phyloP scores from a whole-genome alignment of 108 stramenopile genomes.

The Phaeodactylum tricornutum region DNA sequence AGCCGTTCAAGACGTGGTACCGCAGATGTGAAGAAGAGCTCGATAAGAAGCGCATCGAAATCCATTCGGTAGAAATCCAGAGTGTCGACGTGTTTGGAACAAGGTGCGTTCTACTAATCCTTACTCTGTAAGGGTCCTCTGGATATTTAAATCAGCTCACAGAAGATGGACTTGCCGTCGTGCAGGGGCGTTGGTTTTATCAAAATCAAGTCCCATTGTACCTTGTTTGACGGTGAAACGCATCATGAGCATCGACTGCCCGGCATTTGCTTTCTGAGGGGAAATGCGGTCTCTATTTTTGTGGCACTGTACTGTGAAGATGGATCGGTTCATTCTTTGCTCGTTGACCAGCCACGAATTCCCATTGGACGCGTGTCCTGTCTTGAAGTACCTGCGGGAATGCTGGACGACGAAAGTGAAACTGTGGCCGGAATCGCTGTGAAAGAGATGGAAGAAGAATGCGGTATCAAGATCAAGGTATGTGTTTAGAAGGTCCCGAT shows the following conservation, averaged over 20 bases:
- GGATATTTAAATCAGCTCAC: too few species aligned
- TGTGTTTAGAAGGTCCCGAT: too few species aligned
- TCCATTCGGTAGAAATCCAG: constrained; percentile 26
- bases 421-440: constrained; percentile 16
- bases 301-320: constrained; percentile 16
- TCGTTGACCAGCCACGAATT: constrained; percentile 33
- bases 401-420: constrained; percentile 17
- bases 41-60: constrained; percentile 3
- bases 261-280: constrained; percentile 30
- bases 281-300: constrained; percentile 21
- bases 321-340: constrained; percentile 12
- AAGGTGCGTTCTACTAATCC: background rate
- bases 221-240: background rate
- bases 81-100: constrained; percentile 28
- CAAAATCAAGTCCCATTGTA: constrained; percentile 22
- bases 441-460: constrained; percentile 26
- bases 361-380: constrained; percentile 22
- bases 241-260: constrained; percentile 8
- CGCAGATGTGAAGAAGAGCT: constrained; percentile 6
- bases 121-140: too few species aligned
- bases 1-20: constrained; percentile 12
- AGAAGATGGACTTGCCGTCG: too few species aligned
- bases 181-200: constrained; percentile 23
- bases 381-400: constrained; percentile 31
- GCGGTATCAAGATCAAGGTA: constrained; percentile 8